phyloP scores from a whole-genome alignment of 2,329 filamentous ascomycete genomes.

The Macrophomina tecta region DNA sequence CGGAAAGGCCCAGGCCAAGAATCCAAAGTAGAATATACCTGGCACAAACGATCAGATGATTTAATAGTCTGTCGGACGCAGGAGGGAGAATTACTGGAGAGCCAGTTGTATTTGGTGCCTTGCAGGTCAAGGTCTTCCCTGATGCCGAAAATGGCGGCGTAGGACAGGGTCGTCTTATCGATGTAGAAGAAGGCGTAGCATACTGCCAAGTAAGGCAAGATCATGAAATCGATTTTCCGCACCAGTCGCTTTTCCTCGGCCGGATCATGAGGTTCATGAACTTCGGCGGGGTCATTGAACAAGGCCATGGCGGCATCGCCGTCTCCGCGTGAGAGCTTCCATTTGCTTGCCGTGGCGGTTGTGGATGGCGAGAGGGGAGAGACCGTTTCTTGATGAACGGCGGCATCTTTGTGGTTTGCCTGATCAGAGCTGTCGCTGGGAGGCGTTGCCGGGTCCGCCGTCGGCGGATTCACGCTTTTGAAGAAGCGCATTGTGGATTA shows the following conservation, averaged over 20 bases:
- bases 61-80: too few relatives aligned
- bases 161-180: slow-evolving; percentile 57
- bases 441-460: not conserved
- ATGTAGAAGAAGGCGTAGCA: slow-evolving; percentile 57
- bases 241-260: slow-evolving; percentile 55
- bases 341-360: slow-evolving; percentile 4
- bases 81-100: slow-evolving; percentile 43
- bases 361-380: not conserved
- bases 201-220: slow-evolving; percentile 62
- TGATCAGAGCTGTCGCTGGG: not conserved
- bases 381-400: slow-evolving; percentile 2
- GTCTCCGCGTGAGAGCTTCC: slow-evolving; percentile 42
- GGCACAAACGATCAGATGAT: too few relatives aligned
- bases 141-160: slow-evolving; percentile 70
- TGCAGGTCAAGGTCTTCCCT: slow-evolving; percentile 62
- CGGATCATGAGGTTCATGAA: slow-evolving; percentile 54
- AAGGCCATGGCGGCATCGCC: slow-evolving; percentile 59
- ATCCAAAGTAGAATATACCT: slow-evolving; percentile 62
- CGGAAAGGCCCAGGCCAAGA: slow-evolving; percentile 60
- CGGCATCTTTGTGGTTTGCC: not conserved
- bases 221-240: slow-evolving; percentile 65
- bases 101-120: slow-evolving; percentile 65
- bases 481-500: slow-evolving; percentile 1
- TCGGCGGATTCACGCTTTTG: not conserved
- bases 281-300: slow-evolving; percentile 53